Base-by-base conservation (phyloP, 352 stramenopile species). In the Globisporangium cystogenes region DNA sequence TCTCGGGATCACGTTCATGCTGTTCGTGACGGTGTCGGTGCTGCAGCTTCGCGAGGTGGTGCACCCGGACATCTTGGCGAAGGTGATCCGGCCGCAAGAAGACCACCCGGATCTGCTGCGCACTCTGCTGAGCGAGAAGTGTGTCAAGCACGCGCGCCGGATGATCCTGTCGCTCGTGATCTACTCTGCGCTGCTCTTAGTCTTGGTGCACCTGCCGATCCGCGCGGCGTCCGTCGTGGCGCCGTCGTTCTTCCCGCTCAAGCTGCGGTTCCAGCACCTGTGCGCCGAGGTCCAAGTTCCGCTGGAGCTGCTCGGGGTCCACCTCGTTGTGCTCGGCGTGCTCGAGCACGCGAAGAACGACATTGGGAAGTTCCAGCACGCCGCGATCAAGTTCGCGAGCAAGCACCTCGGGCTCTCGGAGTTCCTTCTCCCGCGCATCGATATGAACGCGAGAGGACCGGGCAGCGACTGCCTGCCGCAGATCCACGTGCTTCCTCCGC, bases 1-100 rank as follows among this genome's bases (percentile, higher is more conserved):
- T 7, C 73, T 96, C 29, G 96, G 95, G 27, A 99, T 99, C 55
- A 98, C 89, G 5, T 98, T 98, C 59, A 99, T 99, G 96, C 79
- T 99, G 12, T 90, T 98, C 43, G 93, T 98, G 37, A 99, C 96
- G 0, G 95, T 99, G 2, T 97, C 91, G 15, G 87, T 98, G 15
- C 70, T 98, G 14, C 93, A 98, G 66, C 68, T 98, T 33, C 84
- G 95, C 21, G 95, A 99, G 72, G 93, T 98, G 31, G 72, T 93
- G 16, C 95, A 99, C 55, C 95, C 95, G 10, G 93, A 98, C 59
- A 82, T 97, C 12, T 50, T 96, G 16, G 81, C 83, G 29, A 91
- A 88, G 54, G 67, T 86, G 15, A 93, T 94, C 74, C 83, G 85
- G n/a, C 85, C 85, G 7, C 96, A 99, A 76, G 95, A 99, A 75